Percentiles rank a stretch among this genome's conserved stretches.
Evolutionary conservation across 306 rosid species (phyloP).

Genomic region (Aeschynomene evenia): DNA sequence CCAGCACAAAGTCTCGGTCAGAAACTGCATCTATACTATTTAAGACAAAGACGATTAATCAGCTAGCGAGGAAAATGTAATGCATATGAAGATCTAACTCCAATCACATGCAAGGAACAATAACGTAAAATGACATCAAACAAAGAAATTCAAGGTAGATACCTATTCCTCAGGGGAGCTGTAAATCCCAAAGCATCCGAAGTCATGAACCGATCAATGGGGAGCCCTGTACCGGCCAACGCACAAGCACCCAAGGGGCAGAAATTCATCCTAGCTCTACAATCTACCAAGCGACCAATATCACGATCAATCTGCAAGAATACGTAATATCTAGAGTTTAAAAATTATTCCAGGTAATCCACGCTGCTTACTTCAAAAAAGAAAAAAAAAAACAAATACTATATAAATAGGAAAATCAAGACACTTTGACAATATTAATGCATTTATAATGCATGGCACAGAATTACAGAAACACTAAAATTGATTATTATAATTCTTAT

Average conservation of each 20-base stretch:
- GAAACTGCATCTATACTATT: slow-evolving; percentile 93
- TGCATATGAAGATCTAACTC: slow-evolving; percentile 11
- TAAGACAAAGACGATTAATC: slow-evolving; percentile 23
- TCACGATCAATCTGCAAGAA: slow-evolving; percentile 88
- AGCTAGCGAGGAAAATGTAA: slow-evolving; percentile 3
- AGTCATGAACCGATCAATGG: slow-evolving; percentile 98
- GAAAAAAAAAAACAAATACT: not conserved
- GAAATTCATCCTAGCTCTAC: slow-evolving; percentile 84
- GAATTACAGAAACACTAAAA: not conserved
- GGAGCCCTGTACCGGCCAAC: slow-evolving; percentile 98
- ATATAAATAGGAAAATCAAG: not conserved
- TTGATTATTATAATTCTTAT: not conserved
- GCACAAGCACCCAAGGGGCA: slow-evolving; percentile 97
- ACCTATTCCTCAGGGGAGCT: slow-evolving; percentile 94
- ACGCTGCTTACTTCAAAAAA: not conserved
- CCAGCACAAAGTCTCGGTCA: slow-evolving; percentile 89
- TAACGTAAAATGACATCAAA: not conserved
- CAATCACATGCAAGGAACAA: not conserved
- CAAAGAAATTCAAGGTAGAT: slow-evolving; percentile 22
- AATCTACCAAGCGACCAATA: slow-evolving; percentile 79
- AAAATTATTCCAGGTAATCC: not conserved
- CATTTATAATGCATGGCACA: no score
- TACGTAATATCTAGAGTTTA: slow-evolving; percentile 7
- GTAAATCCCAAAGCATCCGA: slow-evolving; percentile 78
- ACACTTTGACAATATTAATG: not conserved